A percentile compares a stretch with the other conserved stretches of the same genome.
phyloP scores from a whole-genome alignment of 192 early-diverging fungal species.

The Phlyctochytrium arcticum region DNA sequence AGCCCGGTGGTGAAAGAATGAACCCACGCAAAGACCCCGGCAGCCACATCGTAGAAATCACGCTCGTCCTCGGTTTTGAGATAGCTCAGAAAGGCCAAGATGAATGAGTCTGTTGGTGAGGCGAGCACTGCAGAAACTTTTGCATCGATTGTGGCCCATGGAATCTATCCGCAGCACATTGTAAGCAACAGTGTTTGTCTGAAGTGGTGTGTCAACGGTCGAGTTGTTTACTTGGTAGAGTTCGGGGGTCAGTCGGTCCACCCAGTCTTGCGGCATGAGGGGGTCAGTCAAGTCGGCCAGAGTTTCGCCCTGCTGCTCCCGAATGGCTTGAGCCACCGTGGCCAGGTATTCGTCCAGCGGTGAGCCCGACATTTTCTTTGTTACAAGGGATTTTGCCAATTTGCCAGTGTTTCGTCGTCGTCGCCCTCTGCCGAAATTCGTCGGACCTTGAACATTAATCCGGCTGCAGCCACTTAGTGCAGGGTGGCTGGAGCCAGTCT shows the following conservation, averaged over 20 bases:
- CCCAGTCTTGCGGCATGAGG: slow-evolving; percentile 2
- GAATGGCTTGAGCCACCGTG: not conserved
- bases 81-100: slow-evolving; percentile 9
- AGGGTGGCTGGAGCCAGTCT: too few relatives aligned
- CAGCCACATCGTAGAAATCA: slow-evolving; percentile 21
- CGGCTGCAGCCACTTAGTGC: too few relatives aligned
- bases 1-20: not conserved
- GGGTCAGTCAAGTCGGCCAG: slow-evolving; percentile 8
- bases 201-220: too few relatives aligned
- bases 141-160: not conserved
- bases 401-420: too few relatives aligned
- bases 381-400: too few relatives aligned
- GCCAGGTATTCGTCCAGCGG: slow-evolving; percentile 1
- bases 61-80: slow-evolving; percentile 1
- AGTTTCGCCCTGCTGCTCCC: not conserved
- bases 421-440: too few relatives aligned
- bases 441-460: too few relatives aligned
- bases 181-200: too few relatives aligned
- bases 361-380: too few relatives aligned
- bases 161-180: too few relatives aligned
- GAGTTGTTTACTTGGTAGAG: not conserved
- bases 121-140: not conserved
- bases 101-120: not conserved
- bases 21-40: slow-evolving; percentile 17
- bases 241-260: not conserved